Percentiles rank a stretch among this genome's conserved stretches.
These are phyloP conservation scores for Oryza glumipatula DNA, from an alignment of 176 grass and related monocot genomes.

Conservation along the genomic window DNA sequence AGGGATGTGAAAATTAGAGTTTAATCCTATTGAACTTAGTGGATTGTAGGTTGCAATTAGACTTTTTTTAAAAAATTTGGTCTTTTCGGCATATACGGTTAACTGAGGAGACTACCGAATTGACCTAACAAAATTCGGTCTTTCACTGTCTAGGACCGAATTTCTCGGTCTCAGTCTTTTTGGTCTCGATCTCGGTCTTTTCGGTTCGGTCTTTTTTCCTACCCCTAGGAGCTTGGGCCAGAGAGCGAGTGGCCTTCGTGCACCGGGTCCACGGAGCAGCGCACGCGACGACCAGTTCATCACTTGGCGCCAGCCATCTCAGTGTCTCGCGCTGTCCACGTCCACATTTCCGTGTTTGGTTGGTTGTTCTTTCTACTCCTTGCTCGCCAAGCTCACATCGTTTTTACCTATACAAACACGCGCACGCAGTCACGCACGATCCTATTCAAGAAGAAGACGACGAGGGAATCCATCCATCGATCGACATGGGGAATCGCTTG, in stretches of 20 bases:
- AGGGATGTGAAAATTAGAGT: too few species aligned
- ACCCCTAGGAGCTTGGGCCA: background rate
- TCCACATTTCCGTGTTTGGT: background rate
- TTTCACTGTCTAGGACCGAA: too few species aligned
- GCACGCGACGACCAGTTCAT: background rate
- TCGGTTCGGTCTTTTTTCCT: too few species aligned
- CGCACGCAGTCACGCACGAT: background rate
- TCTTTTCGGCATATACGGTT: too few species aligned
- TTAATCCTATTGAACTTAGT: too few species aligned
- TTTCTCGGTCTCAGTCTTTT: too few species aligned
- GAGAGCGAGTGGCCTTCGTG: background rate
- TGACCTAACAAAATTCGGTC: too few species aligned
- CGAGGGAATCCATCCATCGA: background rate
- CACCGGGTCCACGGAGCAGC: background rate
- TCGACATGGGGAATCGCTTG: conserved; percentile 44
- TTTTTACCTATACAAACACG: background rate
- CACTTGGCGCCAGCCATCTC: background rate
- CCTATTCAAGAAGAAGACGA: background rate
- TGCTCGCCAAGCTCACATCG: background rate
- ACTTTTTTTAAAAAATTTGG: too few species aligned
- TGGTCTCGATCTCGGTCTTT: too few species aligned
- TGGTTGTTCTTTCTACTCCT: background rate
- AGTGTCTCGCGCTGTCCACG: background rate
- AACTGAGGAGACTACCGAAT: too few species aligned
- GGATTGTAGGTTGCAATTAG: too few species aligned